A percentile compares a stretch with the other conserved stretches of the same genome.
Evolutionary conservation across 345 rosid species (phyloP).

Genomic region (Luvunga scandens): DNA sequence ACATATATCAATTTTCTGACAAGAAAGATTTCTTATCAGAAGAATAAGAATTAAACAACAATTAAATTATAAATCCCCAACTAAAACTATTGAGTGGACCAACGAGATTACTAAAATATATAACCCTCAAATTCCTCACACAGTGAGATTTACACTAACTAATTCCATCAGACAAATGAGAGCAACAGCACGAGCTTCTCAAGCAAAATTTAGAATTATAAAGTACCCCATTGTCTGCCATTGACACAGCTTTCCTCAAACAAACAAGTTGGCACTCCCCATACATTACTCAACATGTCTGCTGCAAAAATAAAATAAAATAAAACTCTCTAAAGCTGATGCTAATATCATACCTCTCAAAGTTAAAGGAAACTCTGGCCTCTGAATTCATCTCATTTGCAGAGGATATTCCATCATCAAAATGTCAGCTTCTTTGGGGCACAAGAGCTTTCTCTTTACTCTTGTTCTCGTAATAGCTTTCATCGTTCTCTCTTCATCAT

Average conservation of each 20-base stretch:
- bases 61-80: constrained; percentile 7
- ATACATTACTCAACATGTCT: constrained; percentile 61
- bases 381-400: constrained; percentile 11
- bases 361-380: constrained; percentile 16
- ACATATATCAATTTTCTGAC: not conserved
- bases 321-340: constrained; percentile 37
- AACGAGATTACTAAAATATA: not conserved
- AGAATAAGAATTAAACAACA: constrained; percentile 4
- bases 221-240: constrained; percentile 71
- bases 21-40: constrained; percentile 21
- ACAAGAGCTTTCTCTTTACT: constrained; percentile 38
- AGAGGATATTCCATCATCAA: constrained; percentile 15
- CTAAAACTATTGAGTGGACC: constrained; percentile 30
- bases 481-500: constrained; percentile 22
- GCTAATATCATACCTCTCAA: not conserved
- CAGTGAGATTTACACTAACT: not conserved
- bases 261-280: constrained; percentile 69
- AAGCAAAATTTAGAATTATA: constrained; percentile 33
- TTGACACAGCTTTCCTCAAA: constrained; percentile 57
- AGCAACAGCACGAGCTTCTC: constrained; percentile 29
- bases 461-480: constrained; percentile 35
- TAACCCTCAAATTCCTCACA: constrained; percentile 21
- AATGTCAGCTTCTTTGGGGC: constrained; percentile 41
- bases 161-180: constrained; percentile 18
- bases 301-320: constrained; percentile 17